Percentiles rank a stretch among this genome's conserved stretches.
Conservation (phyloP, 768 basidiomycete genomes). For the Kwoniella pini region DNA sequence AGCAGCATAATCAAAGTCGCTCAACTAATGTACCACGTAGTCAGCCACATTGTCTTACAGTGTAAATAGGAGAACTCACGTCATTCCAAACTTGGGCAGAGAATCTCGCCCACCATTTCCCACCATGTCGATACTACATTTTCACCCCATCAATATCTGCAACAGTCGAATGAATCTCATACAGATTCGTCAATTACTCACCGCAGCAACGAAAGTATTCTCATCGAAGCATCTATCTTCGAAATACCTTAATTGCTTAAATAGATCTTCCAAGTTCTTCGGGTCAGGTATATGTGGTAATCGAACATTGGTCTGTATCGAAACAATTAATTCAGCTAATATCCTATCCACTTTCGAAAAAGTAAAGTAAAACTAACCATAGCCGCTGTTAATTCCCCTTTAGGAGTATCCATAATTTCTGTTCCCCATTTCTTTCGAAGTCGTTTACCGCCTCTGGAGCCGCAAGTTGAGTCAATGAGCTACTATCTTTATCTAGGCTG, state of each 20-base stretch:
- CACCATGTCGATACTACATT: conserved; percentile 36
- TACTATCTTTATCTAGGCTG: no score
- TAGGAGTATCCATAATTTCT: conserved; percentile 63
- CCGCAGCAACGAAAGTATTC: conserved; percentile 37
- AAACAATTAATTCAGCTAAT: background rate
- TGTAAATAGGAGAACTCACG: conserved; percentile 23
- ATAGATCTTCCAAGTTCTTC: conserved; percentile 18
- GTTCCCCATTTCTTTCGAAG: conserved; percentile 68
- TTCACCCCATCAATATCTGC: background rate
- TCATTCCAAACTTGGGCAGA: conserved; percentile 51
- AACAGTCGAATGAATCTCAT: background rate
- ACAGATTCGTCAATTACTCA: conserved; percentile 20
- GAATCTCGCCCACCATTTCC: conserved; percentile 45
- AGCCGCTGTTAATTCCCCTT: conserved; percentile 63
- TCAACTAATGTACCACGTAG: conserved; percentile 11
- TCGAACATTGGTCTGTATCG: conserved; percentile 42
- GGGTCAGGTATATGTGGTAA: conserved; percentile 33
- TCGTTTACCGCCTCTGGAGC: conserved; percentile 60
- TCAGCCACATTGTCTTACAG: no score
- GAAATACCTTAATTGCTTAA: conserved; percentile 30
- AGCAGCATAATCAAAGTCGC: conserved; percentile 22
- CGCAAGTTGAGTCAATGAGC: background rate
- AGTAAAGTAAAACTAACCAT: conserved; percentile 63
- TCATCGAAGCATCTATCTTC: conserved; percentile 39
- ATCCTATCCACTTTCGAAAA: background rate